Percentiles rank a stretch among this genome's conserved stretches.
phyloP scores from a whole-genome alignment of 75 land plant genomes.

The Pinus tabuliformis region DNA sequence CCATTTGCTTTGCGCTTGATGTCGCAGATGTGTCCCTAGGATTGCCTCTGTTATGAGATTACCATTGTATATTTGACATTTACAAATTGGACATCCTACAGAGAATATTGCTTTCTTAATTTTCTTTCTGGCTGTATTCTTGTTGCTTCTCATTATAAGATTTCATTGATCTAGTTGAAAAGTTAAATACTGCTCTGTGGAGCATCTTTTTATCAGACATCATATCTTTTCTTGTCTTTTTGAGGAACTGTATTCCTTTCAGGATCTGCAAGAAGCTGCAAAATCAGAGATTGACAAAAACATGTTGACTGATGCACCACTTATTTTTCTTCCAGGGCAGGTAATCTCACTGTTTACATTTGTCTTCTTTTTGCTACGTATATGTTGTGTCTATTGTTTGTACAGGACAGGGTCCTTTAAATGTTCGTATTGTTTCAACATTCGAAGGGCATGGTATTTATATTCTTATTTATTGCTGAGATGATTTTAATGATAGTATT shows the following conservation, averaged over 20 bases:
- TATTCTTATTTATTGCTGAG: too few relatives aligned
- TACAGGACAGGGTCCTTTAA: too few relatives aligned
- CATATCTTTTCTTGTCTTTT: neutral
- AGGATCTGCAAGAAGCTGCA: slow-evolving; percentile 66
- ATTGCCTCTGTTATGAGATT: neutral
- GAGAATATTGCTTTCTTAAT: neutral
- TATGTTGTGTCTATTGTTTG: too few relatives aligned
- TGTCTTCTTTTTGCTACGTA: too few relatives aligned
- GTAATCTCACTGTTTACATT: slow-evolving; percentile 22
- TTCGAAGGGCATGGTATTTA: too few relatives aligned
- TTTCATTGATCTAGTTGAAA: neutral
- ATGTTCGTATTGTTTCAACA: too few relatives aligned
- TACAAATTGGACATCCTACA: neutral
- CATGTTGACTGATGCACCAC: slow-evolving; percentile 96
- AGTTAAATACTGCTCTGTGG: neutral
- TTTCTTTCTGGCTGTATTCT: neutral
- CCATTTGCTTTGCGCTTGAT: neutral
- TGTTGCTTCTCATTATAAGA: neutral
- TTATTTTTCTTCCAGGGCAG: slow-evolving; percentile 96
- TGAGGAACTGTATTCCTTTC: slow-evolving; percentile 9
- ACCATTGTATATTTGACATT: neutral
- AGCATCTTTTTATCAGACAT: neutral
- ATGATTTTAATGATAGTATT: too few relatives aligned
- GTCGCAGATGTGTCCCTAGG: neutral
- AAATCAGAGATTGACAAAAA: slow-evolving; percentile 55